Conservation (phyloP, 140 eudicot species). For the Erigeron philadelphicus region DNA sequence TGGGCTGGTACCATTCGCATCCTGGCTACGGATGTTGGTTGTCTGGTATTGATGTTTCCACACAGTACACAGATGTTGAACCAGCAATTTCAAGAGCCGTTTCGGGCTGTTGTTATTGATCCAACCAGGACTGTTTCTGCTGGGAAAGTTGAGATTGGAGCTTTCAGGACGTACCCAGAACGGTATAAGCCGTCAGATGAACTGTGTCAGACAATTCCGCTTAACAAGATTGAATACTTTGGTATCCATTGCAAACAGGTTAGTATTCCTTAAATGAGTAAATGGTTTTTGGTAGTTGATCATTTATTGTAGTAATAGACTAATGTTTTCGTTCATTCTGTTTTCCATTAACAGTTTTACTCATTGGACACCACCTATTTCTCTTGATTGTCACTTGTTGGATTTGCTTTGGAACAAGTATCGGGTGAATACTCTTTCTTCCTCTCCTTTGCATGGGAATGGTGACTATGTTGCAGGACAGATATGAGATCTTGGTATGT, state of each 20-base stretch:
- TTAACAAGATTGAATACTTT: constrained; percentile 94
- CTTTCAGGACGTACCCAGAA: constrained; percentile 92
- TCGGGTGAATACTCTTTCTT: constrained; percentile 97
- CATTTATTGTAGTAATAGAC: background rate
- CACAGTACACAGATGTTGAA: constrained; percentile 96
- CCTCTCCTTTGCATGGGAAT: constrained; percentile 90
- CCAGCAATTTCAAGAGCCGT: constrained; percentile 97
- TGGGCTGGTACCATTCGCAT: constrained; percentile 99
- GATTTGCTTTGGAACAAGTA: constrained; percentile 97
- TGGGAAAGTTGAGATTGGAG: constrained; percentile 96
- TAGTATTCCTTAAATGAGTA: constrained; percentile 31
- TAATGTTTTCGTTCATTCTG: background rate
- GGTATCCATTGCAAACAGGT: constrained; percentile 99
- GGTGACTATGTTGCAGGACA: constrained; percentile 99
- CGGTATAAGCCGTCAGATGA: constrained; percentile 98
- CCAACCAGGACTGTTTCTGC: constrained; percentile 95
- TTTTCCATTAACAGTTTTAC: constrained; percentile 58
- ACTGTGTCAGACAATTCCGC: constrained; percentile 85
- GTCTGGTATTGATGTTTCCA: constrained; percentile 90
- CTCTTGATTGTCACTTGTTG: constrained; percentile 91
- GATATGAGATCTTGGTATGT: constrained; percentile 90
- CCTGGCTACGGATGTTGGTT: constrained; percentile 99
- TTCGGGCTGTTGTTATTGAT: constrained; percentile 90
- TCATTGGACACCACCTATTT: constrained; percentile 81
- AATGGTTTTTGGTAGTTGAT: background rate